Conservation (phyloP, 768 basidiomycete species). For the Russula sp. region DNA sequence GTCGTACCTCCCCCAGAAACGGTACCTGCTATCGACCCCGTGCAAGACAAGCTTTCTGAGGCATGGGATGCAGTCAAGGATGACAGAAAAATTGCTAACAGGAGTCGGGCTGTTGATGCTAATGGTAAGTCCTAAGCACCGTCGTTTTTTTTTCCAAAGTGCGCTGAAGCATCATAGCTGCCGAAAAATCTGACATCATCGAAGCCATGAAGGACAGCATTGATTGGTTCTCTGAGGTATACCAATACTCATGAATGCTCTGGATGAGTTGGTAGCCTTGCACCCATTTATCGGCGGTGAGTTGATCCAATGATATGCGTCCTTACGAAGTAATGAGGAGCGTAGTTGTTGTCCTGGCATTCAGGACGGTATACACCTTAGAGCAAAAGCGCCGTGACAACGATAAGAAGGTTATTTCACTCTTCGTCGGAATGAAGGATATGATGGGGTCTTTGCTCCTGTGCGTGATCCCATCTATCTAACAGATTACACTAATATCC, state of each 20-base stretch:
- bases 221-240: constrained; percentile 32
- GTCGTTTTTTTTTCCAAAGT: accelerated
- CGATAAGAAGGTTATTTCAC: constrained; percentile 46
- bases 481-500: not conserved
- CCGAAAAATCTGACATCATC: not conserved
- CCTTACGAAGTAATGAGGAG: not conserved
- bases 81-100: not conserved
- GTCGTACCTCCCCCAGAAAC: not conserved
- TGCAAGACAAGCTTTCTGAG: not conserved
- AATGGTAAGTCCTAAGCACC: too few relatives aligned
- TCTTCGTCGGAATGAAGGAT: constrained; percentile 51
- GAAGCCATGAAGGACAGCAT: constrained; percentile 29
- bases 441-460: constrained; percentile 39
- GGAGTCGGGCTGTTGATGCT: not conserved
- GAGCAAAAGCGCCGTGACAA: constrained; percentile 50
- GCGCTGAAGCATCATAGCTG: not conserved
- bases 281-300: constrained; percentile 36
- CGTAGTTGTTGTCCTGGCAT: constrained; percentile 49
- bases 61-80: constrained; percentile 8
- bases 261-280: constrained; percentile 34
- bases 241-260: constrained; percentile 33
- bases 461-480: not conserved
- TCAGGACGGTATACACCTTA: constrained; percentile 47
- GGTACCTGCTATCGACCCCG: not conserved
- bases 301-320: not conserved